These are phyloP conservation scores for Endoconidiophora polonica DNA, from an alignment of 2,329 filamentous ascomycete genomes.

Conservation along the genomic window DNA sequence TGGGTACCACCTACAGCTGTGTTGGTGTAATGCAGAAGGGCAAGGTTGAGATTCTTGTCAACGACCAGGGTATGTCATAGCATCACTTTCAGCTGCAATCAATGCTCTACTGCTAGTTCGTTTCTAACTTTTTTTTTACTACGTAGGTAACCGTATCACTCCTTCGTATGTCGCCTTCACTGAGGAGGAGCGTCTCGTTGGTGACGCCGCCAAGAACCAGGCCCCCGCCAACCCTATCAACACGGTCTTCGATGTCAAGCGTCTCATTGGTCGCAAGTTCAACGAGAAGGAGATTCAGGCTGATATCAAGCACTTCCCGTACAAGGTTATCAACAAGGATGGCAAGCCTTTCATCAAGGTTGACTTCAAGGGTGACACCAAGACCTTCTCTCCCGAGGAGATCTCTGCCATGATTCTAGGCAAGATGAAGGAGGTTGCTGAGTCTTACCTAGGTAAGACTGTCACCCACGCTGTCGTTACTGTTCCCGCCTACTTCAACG, in stretches of 20 bases:
- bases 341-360: constrained; percentile 79
- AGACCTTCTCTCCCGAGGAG: constrained; percentile 66
- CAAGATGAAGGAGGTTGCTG: constrained; percentile 74
- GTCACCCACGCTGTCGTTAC: constrained; percentile 82
- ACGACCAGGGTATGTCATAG: constrained; percentile 49
- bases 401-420: constrained; percentile 65
- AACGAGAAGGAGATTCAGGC: constrained; percentile 72
- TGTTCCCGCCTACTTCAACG: constrained; percentile 95
- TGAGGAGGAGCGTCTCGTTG: constrained; percentile 89
- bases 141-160: constrained; percentile 70
- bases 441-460: constrained; percentile 65
- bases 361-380: constrained; percentile 45
- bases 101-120: background rate
- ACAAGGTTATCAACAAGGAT: constrained; percentile 78
- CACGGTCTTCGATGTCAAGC: constrained; percentile 72
- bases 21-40: constrained; percentile 93
- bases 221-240: constrained; percentile 61
- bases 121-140: constrained; percentile 8
- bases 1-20: constrained; percentile 79
- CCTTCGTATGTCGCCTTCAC: constrained; percentile 93
- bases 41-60: constrained; percentile 88
- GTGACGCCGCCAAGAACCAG: constrained; percentile 96
- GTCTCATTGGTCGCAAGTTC: constrained; percentile 72
- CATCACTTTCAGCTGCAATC: background rate
- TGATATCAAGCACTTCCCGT: constrained; percentile 97